Base-by-base conservation (phyloP, 495 filamentous ascomycete genomes). In the Xylaria castorea region DNA sequence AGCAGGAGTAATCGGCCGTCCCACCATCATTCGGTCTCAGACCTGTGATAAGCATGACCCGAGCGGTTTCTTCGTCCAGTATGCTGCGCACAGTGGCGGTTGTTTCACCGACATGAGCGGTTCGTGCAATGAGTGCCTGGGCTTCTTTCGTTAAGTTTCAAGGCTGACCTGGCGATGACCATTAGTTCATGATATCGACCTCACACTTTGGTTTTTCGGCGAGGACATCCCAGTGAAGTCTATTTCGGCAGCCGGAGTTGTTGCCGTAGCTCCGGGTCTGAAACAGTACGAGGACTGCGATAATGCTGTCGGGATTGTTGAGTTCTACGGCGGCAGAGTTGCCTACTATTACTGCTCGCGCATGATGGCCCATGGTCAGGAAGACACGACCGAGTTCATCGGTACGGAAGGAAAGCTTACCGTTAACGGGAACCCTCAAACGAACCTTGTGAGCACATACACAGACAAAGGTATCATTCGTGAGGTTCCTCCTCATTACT, bases 331-430 rank as follows among this genome's bases (percentile, higher is more conserved):
- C 46, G 89, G 88, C 25, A 83, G 85, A 74, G 86, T 91, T 38
- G 89, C 88, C 11, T 90, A 90, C 70, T 87, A 89, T 70, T 91
- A 89, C 77, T 82, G 80, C 30, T 84, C 80, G 12, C 81, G 89
- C 25, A 91, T 90, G 88, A 91, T 91, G 87, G 86, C 88, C 0
- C 83, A 85, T 2, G 89, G 89, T 1, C 89, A 91, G 80, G 85
- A 90, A 71, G 89, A 91, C 73, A 85, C 83, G 68, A 90, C 89
- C 0, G 89, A 91, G 79, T 83, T 91, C 60, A 88, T 91, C 68
- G 89, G 89, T 5, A 91, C 89, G 0, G 80, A 85, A 66, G 89
- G 89, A 4, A 91, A 91, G 74, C 61, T 91, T 9, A 81, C 83
- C 0, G 84, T 91, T 22, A 91, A 91, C 73, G 82, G 81, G 14